These are phyloP conservation scores for Suhomyces coccinellae DNA, from an alignment of 1,139 yeast genomes.

Conservation along the genomic window DNA sequence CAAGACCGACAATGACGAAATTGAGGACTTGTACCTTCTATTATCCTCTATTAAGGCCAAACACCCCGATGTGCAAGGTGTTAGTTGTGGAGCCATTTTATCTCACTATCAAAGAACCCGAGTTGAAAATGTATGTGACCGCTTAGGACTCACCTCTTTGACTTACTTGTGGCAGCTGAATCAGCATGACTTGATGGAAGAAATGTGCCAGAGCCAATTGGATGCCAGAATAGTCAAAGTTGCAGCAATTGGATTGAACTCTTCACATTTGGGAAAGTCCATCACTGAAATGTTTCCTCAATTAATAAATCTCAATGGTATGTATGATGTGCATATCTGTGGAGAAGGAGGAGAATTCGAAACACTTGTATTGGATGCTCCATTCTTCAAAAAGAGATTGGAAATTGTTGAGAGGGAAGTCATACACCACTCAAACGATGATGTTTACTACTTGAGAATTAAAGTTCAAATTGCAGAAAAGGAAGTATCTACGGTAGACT, in stretches of 20 bases:
- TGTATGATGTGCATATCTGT: constrained; percentile 86
- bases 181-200: constrained; percentile 75
- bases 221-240: constrained; percentile 90
- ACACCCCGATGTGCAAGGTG: constrained; percentile 80
- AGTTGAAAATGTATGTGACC: constrained; percentile 84
- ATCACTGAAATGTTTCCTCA: constrained; percentile 62
- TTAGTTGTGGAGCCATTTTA: constrained; percentile 92
- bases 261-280: constrained; percentile 65
- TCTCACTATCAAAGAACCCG: constrained; percentile 92
- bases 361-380: constrained; percentile 86
- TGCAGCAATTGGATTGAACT: constrained; percentile 82
- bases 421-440: constrained; percentile 52
- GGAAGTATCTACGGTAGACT: constrained; percentile 20
- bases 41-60: constrained; percentile 44
- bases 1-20: constrained; percentile 71
- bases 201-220: constrained; percentile 70
- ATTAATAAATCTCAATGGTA: constrained; percentile 55
- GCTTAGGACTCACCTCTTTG: constrained; percentile 67
- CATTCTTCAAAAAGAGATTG: constrained; percentile 65
- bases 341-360: constrained; percentile 99
- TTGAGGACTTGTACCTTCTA: constrained; percentile 70
- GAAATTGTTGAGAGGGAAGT: constrained; percentile 43
- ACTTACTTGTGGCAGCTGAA: constrained; percentile 89
- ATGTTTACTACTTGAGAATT: constrained; percentile 64
- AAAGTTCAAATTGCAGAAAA: constrained; percentile 46